Evolutionary conservation across 148 eudicot species (phyloP), one percentile per base, ranked within the genome.

Genomic region (Limonium bicolor): DNA sequence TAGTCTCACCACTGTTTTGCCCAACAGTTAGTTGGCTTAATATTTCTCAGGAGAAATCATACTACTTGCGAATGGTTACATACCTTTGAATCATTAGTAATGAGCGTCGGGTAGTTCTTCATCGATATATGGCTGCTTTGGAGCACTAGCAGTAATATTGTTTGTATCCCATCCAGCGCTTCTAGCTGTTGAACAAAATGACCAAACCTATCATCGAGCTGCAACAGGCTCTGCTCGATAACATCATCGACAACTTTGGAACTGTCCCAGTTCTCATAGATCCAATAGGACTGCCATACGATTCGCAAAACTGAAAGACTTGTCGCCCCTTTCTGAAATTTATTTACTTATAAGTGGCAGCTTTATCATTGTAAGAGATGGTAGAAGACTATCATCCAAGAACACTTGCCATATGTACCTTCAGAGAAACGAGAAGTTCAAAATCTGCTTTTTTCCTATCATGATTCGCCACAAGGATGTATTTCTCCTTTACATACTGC

Each of bases 201-300:
- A n/a, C 64, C 60, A 29, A 84, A 90, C 43, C 65, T 55, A 8
- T 50, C 46, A 25, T 69, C 71, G 53, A 90, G 54, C 33, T 58
- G 66, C 37, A 17, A 30, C 62, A 84, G 40, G 66, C 97, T 90
- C 61, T 63, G 70, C 56, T 78, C 71, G 14, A 90, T 68, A 36
- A 61, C 61, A 54, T 66, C 24, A 13, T 59, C 30, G 7, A 43
- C 17, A 25, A 70, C 51, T 13, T 44, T 39, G 9, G 62, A 51
- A n/a, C 27, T 19, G 24, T 60, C 43, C 73, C 73, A 59, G 44
- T 80, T 72, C 31, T 77, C 64, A 31, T 80, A 58, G 23, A 90
- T 83, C 93, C 95, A 90, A 46, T 77, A 68, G 24, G 85, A 63
- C 54, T 90, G 97, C 95, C 95, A 90, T 28, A 90, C 53, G 46